These are phyloP conservation scores for Microsporum ferrugineum DNA, from an alignment of 2,329 filamentous ascomycete species.

Conservation along the genomic window DNA sequence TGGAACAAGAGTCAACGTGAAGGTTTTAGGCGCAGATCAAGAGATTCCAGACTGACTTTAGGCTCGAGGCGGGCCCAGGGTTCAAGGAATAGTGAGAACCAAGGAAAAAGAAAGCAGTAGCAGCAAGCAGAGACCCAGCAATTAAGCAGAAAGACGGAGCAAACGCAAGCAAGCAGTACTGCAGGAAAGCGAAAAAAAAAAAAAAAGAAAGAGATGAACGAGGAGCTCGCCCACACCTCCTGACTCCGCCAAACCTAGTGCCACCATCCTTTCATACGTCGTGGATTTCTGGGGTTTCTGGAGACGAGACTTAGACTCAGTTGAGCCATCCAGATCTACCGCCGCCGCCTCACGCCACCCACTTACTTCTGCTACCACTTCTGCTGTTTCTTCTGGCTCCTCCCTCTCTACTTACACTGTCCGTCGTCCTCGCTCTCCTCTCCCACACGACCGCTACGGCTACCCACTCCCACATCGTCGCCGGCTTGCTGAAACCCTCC, in stretches of 20 bases:
- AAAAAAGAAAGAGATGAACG: neutral
- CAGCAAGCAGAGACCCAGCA: neutral
- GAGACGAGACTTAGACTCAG: slow-evolving; percentile 2
- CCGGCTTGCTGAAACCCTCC: neutral
- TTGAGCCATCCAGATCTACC: slow-evolving; percentile 6
- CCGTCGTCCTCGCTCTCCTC: neutral
- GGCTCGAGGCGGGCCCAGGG: slow-evolving; percentile 4
- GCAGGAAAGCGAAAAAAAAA: neutral
- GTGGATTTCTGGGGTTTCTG: slow-evolving; percentile 1
- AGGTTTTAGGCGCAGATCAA: slow-evolving; percentile 5
- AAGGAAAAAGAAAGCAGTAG: slow-evolving; percentile 1
- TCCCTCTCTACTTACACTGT: neutral
- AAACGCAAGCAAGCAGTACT: neutral
- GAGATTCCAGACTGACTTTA: slow-evolving; percentile 7
- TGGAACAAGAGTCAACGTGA: neutral
- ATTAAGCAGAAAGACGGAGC: neutral
- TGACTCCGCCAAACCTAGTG: slow-evolving; percentile 3
- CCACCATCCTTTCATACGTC: slow-evolving; percentile 1
- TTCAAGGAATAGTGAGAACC: slow-evolving; percentile 2
- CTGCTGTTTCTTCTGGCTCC: neutral
- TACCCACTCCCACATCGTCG: neutral
- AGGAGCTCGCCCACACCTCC: slow-evolving; percentile 6
- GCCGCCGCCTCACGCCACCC: slow-evolving; percentile 3
- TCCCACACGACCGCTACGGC: neutral
- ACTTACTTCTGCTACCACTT: neutral